A percentile compares a stretch with the other conserved stretches of the same genome.
phyloP scores from a whole-genome alignment of 257 asterid species.

The Solanum neorickii region DNA sequence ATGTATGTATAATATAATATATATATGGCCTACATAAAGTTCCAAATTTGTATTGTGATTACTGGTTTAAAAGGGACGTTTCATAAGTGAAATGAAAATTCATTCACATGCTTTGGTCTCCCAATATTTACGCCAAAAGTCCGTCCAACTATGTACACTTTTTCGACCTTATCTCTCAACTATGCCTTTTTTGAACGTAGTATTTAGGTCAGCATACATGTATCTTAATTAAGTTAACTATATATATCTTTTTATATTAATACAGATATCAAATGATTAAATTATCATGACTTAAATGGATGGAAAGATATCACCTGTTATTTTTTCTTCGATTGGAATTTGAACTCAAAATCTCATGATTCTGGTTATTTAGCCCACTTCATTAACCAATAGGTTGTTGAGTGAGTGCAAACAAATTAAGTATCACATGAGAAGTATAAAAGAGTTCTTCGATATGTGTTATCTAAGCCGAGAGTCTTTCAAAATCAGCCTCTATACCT shows the following conservation, averaged over 20 bases:
- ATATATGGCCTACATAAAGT: conserved; percentile 5
- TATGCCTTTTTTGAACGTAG: not conserved
- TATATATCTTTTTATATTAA: not conserved
- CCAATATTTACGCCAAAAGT: conserved; percentile 6
- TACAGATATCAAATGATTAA: not conserved
- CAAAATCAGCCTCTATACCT: accelerated
- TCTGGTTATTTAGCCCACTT: not conserved
- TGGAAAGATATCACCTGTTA: not conserved
- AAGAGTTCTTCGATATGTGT: not conserved
- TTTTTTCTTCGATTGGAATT: not conserved
- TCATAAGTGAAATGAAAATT: conserved; percentile 21
- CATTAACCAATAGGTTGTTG: not conserved
- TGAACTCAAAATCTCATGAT: not conserved
- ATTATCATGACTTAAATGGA: not conserved
- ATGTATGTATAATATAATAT: not conserved
- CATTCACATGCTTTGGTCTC: conserved; percentile 47
- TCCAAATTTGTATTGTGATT: not conserved
- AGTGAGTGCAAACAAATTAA: not conserved
- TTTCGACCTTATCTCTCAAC: conserved; percentile 1
- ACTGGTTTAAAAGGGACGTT: conserved; percentile 21
- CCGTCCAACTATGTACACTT: not conserved
- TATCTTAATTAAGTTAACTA: accelerated
- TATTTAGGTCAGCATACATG: not conserved
- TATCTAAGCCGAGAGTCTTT: not conserved
- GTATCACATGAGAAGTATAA: not conserved